Evolutionary conservation across 352 stramenopile genomes (phyloP).

Genomic region (Pythium rishiriense): DNA sequence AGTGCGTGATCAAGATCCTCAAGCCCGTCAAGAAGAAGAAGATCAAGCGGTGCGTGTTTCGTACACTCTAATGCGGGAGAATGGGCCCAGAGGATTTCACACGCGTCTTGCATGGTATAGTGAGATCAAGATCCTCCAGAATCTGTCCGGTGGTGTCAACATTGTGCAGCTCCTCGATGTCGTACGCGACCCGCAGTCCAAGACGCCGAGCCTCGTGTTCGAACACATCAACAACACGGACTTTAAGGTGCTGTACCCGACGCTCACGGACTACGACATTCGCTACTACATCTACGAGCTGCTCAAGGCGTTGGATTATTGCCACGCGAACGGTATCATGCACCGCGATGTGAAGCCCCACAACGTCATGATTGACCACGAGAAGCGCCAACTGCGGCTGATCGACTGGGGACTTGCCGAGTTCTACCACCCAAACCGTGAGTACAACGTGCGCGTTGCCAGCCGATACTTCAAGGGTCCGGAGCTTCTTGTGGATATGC

Average conservation of each 20-base stretch:
- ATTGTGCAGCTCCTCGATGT: slow-evolving; percentile 99
- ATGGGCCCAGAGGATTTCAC: background rate
- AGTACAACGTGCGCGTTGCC: slow-evolving; percentile 99
- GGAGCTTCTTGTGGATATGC: slow-evolving; percentile 98
- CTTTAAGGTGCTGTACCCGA: slow-evolving; percentile 99
- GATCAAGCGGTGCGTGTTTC: slow-evolving; percentile 91
- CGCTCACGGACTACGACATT: slow-evolving; percentile 98
- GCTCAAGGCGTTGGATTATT: slow-evolving; percentile 97
- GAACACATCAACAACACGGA: slow-evolving; percentile 99
- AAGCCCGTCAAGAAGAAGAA: slow-evolving; percentile 99
- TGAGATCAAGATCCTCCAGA: slow-evolving; percentile 99
- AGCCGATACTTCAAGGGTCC: slow-evolving; percentile 99
- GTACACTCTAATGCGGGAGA: no score
- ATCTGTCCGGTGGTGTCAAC: slow-evolving; percentile 98
- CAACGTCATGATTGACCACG: slow-evolving; percentile 99
- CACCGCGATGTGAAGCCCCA: slow-evolving; percentile 99
- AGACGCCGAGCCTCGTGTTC: slow-evolving; percentile 98
- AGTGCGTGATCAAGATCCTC: slow-evolving; percentile 99
- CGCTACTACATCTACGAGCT: slow-evolving; percentile 99
- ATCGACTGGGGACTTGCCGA: slow-evolving; percentile 99
- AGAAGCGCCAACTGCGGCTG: slow-evolving; percentile 96
- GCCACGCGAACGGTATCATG: slow-evolving; percentile 99
- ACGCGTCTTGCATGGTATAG: slow-evolving; percentile 28
- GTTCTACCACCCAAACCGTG: slow-evolving; percentile 98
- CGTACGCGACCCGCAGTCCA: slow-evolving; percentile 97